Conservation (phyloP, 192 early-diverging fungal genomes). For the Rhizophagus prolifer region DNA sequence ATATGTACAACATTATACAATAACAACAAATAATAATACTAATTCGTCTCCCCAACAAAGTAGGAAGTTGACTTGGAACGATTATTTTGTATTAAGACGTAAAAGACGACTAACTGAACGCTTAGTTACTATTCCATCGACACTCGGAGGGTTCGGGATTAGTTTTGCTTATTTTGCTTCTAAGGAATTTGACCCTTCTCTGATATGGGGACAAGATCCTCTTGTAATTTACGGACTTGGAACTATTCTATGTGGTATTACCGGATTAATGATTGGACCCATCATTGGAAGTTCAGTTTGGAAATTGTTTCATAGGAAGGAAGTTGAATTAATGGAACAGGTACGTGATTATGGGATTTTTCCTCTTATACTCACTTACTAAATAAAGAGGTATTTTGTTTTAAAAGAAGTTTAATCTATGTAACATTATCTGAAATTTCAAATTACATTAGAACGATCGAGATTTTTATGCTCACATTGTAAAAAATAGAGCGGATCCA, state of each 20-base stretch:
- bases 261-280: conserved; percentile 66
- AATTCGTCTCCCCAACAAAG: not conserved
- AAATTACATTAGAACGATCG: conserved; percentile 41
- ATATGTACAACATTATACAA: not conserved
- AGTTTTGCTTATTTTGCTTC: conserved; percentile 19
- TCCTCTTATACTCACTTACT: no score
- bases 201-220: conserved; percentile 25
- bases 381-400: no score
- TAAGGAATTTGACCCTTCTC: conserved; percentile 23
- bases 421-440: not conserved
- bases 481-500: conserved; percentile 66
- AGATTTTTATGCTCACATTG: conserved; percentile 65
- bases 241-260: conserved; percentile 55
- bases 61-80: conserved; percentile 15
- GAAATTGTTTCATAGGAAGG: conserved; percentile 50
- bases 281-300: conserved; percentile 61
- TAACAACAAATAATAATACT: not conserved
- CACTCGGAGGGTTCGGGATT: conserved; percentile 3
- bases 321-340: conserved; percentile 47
- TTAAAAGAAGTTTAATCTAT: not conserved
- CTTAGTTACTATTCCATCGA: conserved; percentile 2
- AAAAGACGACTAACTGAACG: not conserved
- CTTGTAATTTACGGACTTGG: conserved; percentile 42
- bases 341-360: not conserved
- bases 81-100: conserved; percentile 18